A percentile compares a stretch with the other conserved stretches of the same genome.
phyloP scores from a whole-genome alignment of 2,329 filamentous ascomycete species.

The Trichothecium sympodiale region DNA sequence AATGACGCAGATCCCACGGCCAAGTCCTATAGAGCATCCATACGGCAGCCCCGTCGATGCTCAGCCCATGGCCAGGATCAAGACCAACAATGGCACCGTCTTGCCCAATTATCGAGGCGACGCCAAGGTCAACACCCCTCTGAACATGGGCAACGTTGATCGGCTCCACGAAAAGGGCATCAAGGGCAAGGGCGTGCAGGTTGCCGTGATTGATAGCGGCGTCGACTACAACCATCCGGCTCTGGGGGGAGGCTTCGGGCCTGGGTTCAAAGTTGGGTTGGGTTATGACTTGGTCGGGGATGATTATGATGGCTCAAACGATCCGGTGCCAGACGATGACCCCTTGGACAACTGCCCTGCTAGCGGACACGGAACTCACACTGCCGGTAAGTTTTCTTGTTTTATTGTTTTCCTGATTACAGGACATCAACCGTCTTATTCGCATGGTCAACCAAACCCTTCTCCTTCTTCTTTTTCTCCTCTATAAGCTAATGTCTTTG shows the following conservation, averaged over 20 bases:
- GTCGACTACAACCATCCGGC: slow-evolving; percentile 48
- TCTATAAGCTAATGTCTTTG: slow-evolving; percentile 20
- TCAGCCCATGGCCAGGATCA: too few species aligned
- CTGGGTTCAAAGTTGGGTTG: slow-evolving; percentile 26
- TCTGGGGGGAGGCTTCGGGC: slow-evolving; percentile 47
- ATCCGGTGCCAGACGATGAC: slow-evolving; percentile 9
- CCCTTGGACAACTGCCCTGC: slow-evolving; percentile 7
- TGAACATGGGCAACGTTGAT: slow-evolving; percentile 34
- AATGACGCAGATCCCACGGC: slow-evolving; percentile 23
- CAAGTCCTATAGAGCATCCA: neutral
- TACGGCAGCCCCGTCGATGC: slow-evolving; percentile 7
- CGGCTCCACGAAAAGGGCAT: slow-evolving; percentile 29
- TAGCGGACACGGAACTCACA: slow-evolving; percentile 12
- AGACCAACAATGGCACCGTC: too few species aligned
- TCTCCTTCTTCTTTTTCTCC: too few species aligned
- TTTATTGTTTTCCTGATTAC: too few species aligned
- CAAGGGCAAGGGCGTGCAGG: slow-evolving; percentile 31
- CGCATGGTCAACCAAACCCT: too few species aligned
- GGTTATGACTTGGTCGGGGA: slow-evolving; percentile 16
- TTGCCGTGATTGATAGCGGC: slow-evolving; percentile 35
- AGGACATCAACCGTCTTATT: too few species aligned
- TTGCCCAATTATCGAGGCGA: too few species aligned
- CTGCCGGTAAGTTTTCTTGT: slow-evolving; percentile 4
- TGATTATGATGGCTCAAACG: slow-evolving; percentile 7
- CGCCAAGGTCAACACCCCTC: too few species aligned